Conservation (phyloP, 1,139 yeast species). For the Pichia sp. region DNA sequence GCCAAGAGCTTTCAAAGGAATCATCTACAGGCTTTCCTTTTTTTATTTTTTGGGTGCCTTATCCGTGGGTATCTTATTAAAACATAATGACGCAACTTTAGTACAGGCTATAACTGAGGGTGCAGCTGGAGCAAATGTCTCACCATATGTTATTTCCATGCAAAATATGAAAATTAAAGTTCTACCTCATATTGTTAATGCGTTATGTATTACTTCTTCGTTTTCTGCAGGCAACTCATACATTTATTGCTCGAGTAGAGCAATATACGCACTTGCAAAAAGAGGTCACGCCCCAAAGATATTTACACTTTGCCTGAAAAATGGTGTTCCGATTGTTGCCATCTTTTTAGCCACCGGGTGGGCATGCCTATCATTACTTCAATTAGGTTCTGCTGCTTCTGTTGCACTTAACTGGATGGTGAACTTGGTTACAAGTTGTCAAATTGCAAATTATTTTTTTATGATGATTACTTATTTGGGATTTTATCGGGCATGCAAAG, state of each 20-base stretch:
- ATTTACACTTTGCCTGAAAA: conserved; percentile 31
- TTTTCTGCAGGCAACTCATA: conserved; percentile 40
- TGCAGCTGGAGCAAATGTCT: conserved; percentile 28
- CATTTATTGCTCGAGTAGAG: conserved; percentile 37
- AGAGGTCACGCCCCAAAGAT: conserved; percentile 37
- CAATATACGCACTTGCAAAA: conserved; percentile 35
- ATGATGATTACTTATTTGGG: conserved; percentile 44
- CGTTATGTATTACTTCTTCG: conserved; percentile 33
- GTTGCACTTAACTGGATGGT: conserved; percentile 47
- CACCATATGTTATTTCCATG: conserved; percentile 29
- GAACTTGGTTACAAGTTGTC: conserved; percentile 48
- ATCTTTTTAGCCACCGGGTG: conserved; percentile 33
- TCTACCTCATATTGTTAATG: conserved; percentile 35
- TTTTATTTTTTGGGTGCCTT: conserved; percentile 35
- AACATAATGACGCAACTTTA: conserved; percentile 23
- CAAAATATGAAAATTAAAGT: conserved; percentile 24
- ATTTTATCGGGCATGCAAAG: conserved; percentile 43
- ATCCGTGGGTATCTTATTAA: conserved; percentile 25
- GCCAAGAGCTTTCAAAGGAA: conserved; percentile 42
- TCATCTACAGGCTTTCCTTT: conserved; percentile 30
- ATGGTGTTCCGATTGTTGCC: conserved; percentile 35
- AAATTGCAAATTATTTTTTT: conserved; percentile 42
- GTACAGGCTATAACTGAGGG: conserved; percentile 19
- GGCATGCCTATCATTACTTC: conserved; percentile 37
- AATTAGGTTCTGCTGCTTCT: conserved; percentile 37